Conservation (phyloP, 768 basidiomycete species). For the Lepiota brunneoincarnata region DNA sequence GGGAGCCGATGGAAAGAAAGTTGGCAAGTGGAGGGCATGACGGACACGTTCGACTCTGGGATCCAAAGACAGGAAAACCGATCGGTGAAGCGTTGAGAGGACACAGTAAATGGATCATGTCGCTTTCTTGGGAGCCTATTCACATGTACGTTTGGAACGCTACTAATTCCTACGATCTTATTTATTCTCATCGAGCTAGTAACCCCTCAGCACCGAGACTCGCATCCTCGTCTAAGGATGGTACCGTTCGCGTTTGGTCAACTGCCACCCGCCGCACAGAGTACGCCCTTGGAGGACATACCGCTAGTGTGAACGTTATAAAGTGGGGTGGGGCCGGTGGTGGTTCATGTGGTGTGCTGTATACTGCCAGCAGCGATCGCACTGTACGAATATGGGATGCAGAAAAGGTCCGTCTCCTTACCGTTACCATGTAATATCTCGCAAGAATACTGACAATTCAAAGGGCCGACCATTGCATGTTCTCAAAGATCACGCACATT, state of each 20-base stretch:
- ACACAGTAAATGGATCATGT: conserved; percentile 95
- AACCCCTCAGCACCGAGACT: conserved; percentile 78
- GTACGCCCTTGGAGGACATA: conserved; percentile 89
- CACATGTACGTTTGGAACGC: conserved; percentile 62
- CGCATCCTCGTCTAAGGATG: conserved; percentile 95
- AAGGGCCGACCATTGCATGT: conserved; percentile 83
- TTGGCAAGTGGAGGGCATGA: conserved; percentile 95
- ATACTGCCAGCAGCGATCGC: conserved; percentile 93
- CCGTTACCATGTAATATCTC: background rate
- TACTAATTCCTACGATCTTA: background rate
- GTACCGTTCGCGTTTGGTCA: conserved; percentile 94
- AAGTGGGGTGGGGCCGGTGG: conserved; percentile 89
- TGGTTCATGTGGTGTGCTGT: conserved; percentile 66
- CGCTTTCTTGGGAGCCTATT: conserved; percentile 93
- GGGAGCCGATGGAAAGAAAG: conserved; percentile 90
- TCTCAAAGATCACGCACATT: conserved; percentile 95
- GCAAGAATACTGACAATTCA: background rate
- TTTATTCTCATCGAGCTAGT: conserved; percentile 34
- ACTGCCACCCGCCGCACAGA: conserved; percentile 66
- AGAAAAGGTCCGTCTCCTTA: conserved; percentile 46
- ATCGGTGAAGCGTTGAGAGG: conserved; percentile 89
- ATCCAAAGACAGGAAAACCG: conserved; percentile 86
- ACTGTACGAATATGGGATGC: conserved; percentile 96
- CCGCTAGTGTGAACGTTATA: conserved; percentile 91
- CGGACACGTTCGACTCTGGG: conserved; percentile 89